Evolutionary conservation across 2,329 filamentous ascomycete genomes (phyloP), one percentile per base, ranked within the genome.

Genomic region (Neonectria coccinea): DNA sequence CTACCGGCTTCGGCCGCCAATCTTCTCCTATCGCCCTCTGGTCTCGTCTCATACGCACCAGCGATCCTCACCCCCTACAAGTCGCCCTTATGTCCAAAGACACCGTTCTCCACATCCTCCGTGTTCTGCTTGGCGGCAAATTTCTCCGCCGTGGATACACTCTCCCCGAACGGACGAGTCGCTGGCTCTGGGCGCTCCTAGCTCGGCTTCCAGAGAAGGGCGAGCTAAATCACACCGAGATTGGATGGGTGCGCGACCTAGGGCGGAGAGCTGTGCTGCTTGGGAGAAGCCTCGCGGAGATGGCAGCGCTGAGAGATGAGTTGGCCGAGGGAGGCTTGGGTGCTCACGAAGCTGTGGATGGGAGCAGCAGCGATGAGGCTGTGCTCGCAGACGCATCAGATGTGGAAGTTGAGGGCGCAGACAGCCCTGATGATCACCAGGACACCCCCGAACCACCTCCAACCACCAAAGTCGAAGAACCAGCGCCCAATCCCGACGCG

Each of bases 171-270:
- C 86, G 89, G 52, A 89, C 92, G 5, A 94, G 93, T 64, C 85
- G 89, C 16, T 98, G 95, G 95, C 82, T 92, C 4, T 97, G 94
- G 94, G 89, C 91, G 0, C 79, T 97, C 62, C 82, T 97, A 48
- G 93, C 92, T 3, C 86, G 89, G 62, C 84, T 95, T 63, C 90
- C 92, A 1, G 91, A 92, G 39, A 81, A 88, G 10, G 93, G 93
- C 1, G 89, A 92, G 76, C 81, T 97, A 76, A 88, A 88, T 65
- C 91, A 92, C 67, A 86, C 89, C 47, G 91, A 96, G 73, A 87
- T 97, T 33, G 90, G 89, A 5, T 88, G 89, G 73, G 82, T 97
- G 29, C 85, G 95, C 55, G 92, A 96, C 62, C 77, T 98, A 36
- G 94, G 92, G 0, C 93, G 93, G 78, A 86, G 89, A 68, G 93